Percentiles rank a stretch among this genome's conserved stretches.
Evolutionary conservation across 139 green algal genomes (phyloP).

Genomic region (Diplosphaera chodatii): DNA sequence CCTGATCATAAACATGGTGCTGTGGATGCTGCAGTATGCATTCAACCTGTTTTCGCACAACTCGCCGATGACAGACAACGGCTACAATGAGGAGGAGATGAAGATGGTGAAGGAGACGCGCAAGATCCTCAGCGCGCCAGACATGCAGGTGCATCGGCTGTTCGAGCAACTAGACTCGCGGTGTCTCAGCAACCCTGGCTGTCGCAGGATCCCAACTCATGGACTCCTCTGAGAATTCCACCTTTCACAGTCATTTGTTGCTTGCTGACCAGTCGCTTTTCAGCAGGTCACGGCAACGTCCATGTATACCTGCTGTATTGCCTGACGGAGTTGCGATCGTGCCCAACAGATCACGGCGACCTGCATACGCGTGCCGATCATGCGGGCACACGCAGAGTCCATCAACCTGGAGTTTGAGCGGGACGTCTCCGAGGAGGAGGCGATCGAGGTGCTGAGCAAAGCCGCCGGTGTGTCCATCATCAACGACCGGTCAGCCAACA

Average conservation of each 20-base stretch:
- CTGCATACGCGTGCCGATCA: constrained; percentile 98
- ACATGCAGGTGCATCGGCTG: constrained; percentile 28
- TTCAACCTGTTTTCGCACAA: constrained; percentile 99
- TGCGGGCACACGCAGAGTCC: constrained; percentile 94
- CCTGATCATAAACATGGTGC: too few relatives aligned
- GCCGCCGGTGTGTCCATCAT: constrained; percentile 86
- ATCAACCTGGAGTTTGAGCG: constrained; percentile 95
- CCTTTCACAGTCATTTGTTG: too few relatives aligned
- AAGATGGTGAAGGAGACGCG: constrained; percentile 98
- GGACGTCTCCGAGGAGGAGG: constrained; percentile 49
- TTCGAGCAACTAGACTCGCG: too few relatives aligned
- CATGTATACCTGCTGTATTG: too few relatives aligned
- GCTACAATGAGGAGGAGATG: constrained; percentile 99
- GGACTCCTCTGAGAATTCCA: too few relatives aligned
- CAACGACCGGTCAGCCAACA: constrained; percentile 85
- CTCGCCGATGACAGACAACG: constrained; percentile 79
- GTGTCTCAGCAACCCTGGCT: too few relatives aligned
- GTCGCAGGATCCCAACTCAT: too few relatives aligned
- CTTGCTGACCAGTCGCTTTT: too few relatives aligned
- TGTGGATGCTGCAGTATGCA: constrained; percentile 87
- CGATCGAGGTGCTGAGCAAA: constrained; percentile 60
- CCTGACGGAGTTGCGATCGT: too few relatives aligned
- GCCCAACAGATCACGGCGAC: constrained; percentile 84
- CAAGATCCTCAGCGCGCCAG: constrained; percentile 88
- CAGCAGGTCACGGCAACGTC: too few relatives aligned